Evolutionary conservation across 225 moss, liverwort and hornwort species (phyloP).

Genomic region (Physcomitrellopsis africana): DNA sequence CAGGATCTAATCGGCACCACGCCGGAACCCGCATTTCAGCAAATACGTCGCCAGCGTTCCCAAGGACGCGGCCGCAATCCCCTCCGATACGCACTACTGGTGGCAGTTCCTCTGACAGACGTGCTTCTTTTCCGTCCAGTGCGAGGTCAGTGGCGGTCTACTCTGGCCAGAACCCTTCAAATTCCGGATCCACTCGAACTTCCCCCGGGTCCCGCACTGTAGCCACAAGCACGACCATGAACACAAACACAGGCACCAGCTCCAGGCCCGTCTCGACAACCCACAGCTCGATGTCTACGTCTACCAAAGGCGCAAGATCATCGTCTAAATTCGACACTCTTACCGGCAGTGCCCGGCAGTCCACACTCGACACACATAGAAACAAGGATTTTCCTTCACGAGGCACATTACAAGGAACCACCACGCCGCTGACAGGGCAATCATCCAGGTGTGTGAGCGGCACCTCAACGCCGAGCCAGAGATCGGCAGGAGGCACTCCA

Average conservation of each 20-base stretch:
- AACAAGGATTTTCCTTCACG: conserved; percentile 41
- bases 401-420: conserved; percentile 30
- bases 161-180: neutral
- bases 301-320: conserved; percentile 19
- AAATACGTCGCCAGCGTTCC: conserved; percentile 18
- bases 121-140: conserved; percentile 27
- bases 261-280: conserved; percentile 28
- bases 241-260: conserved; percentile 8
- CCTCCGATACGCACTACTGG: conserved; percentile 3
- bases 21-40: neutral
- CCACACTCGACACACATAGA: conserved; percentile 21
- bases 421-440: conserved; percentile 2
- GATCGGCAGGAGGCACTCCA: conserved; percentile 11
- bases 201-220: conserved; percentile 2
- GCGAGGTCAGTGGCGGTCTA: conserved; percentile 36
- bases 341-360: conserved; percentile 25
- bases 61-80: conserved; percentile 10
- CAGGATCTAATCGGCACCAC: conserved; percentile 3
- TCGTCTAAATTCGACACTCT: conserved; percentile 19
- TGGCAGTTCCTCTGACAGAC: neutral
- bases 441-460: conserved; percentile 28
- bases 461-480: conserved; percentile 30
- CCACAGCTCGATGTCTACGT: neutral
- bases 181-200: neutral
- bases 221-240: no score